Evolutionary conservation across 176 grass and related monocot species (phyloP), one percentile per base, ranked within the genome.

Genomic region (Oryza meridionalis): DNA sequence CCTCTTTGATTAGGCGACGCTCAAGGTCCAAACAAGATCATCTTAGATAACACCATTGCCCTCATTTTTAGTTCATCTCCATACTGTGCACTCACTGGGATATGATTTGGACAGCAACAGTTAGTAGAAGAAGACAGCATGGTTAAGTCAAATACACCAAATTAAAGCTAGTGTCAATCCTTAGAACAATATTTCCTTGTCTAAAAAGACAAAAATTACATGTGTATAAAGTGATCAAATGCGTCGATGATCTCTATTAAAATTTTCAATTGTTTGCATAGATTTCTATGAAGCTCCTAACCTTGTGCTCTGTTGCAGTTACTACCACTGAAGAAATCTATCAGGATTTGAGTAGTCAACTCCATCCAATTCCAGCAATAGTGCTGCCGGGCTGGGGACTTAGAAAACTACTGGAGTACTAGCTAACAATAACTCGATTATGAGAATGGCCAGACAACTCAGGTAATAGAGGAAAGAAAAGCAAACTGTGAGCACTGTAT

Each of bases 31-130:
- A 65, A 9, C 21, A 83, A 65, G 16, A 65, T 50, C 40, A 31
- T 49, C 5, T 69, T 59, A 12, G 21, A 67, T 67, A 67, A 11
- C 44, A 44, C 15, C 16, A 25, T 55, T 31, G 12, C 49, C 42
- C n/a, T 24, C 7, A 40, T 24, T 14, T 74, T n/a, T 37, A 67
- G 37, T 72, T 26, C n/a, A 64, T 40, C 38, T 62, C 70, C 27
- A 12, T 51, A 53, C 32, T 47, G 11, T 85, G 16, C 37, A 62
- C 49, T 46, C 17, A 61, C 49, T 62, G 33, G 24, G 65, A 78
- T 21, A 45, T 70, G 74, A 45, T 69, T 77, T 62, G 65, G 46
- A 38, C 25, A 69, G 12, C 35, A 81, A 76, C 63, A 44, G 22
- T 61, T 44, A 31, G 62, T 17, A 75, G 70, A 31, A 45, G 11